Conservation (phyloP, 169 alveolate genomes). For the Plasmodium gallinaceum region DNA sequence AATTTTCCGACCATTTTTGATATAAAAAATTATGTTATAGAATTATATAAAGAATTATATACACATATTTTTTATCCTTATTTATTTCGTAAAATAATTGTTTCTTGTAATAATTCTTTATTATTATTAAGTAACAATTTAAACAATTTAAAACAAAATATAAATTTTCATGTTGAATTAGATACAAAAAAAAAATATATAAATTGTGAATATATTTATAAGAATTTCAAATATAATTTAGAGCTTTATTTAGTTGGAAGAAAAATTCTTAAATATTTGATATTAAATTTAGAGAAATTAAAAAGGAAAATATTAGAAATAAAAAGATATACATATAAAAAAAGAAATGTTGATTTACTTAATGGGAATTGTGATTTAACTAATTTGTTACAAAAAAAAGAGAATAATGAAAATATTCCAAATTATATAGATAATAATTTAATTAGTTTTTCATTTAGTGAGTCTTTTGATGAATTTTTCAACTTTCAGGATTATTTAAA, state of each 20-base stretch:
- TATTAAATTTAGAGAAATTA: conserved; percentile 17
- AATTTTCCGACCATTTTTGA: conserved; percentile 55
- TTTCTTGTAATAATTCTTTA: conserved; percentile 61
- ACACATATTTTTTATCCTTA: conserved; percentile 48
- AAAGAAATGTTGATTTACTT: background rate
- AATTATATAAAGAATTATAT: conserved; percentile 46
- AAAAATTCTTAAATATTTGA: conserved; percentile 38
- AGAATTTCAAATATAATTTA: conserved; percentile 42
- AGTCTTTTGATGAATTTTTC: conserved; percentile 59
- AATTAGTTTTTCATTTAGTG: conserved; percentile 40
- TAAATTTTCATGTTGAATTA: conserved; percentile 41
- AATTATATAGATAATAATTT: conserved; percentile 9
- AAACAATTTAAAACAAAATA: conserved; percentile 59
- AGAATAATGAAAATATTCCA: background rate
- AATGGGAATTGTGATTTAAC: background rate
- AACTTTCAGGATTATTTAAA: conserved; percentile 44
- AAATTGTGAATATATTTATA: conserved; percentile 13
- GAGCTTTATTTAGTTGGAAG: conserved; percentile 49
- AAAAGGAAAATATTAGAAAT: conserved; percentile 28
- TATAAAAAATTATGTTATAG: conserved; percentile 66
- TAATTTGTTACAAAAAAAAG: conserved; percentile 1
- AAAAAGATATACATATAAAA: conserved; percentile 16
- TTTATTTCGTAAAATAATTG: conserved; percentile 64
- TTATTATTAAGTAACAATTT: conserved; percentile 65
- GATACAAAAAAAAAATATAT: conserved; percentile 30